Evolutionary conservation across 768 basidiomycete species (phyloP), one percentile per base, ranked within the genome.

Genomic region (Lepiota venenata): DNA sequence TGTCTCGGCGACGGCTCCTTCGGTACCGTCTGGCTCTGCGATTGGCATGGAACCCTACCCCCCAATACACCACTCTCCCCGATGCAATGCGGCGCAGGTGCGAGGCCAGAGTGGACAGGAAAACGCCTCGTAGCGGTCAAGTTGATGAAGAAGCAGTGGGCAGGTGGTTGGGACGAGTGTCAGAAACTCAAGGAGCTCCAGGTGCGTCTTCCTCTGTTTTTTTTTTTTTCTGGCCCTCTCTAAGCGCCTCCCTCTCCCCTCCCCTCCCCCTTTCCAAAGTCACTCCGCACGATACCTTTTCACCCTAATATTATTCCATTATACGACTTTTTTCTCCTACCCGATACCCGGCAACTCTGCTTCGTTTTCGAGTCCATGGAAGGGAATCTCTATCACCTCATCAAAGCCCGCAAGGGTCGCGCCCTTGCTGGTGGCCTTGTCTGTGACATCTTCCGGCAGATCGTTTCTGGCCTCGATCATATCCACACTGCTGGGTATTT

Each of bases 301-400:
- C 97, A 99, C 71, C 91, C 91, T 22, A 94, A 96, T 68, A 93
- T 99, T 73, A 98, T 99, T 69, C 96, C 97, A 56, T 80, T 99
- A 61, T 99, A 98, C 78, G 97, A 99, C 72, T 95, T 93, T 65
- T 99, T 98, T 76, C 90, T 99, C 61, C 84, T 94, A n/a, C 97
- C 97, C 4, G 83, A 86, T 61, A 82, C 92, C 57, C 93, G 92
- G 70, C 95, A 99, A 71, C 91, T 99, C 63, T 97, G 98, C 71
- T 98, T 98, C 66, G 96, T 98, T 44, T 99, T 99, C 71, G 97
- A 99, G 73, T 95, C 94, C 64, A 98, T 99, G 97, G 97, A 99
- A 71, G 97, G 97, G 65, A 98, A 99, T 72, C 84, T 99, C 45
- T 99, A 96, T 73, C 97, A 99, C 69, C 90, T 99, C 74, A 96